Evolutionary conservation across 495 filamentous ascomycete species (phyloP), one percentile per base, ranked within the genome.

Genomic region (Neurospora sp.): DNA sequence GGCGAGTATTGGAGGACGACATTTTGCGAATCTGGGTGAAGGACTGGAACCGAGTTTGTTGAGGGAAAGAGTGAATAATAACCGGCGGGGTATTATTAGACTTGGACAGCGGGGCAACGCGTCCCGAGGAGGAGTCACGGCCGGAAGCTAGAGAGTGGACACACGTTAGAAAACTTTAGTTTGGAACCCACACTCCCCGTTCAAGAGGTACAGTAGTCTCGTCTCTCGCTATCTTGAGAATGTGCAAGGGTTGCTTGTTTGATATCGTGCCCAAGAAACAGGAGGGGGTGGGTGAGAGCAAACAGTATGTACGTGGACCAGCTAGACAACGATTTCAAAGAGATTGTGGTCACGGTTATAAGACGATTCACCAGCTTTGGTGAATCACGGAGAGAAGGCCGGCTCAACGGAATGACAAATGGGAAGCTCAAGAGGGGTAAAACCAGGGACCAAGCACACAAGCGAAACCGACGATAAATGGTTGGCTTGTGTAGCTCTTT

Each of bases 1-100:
- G 88, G 74, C 86, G 86, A 14, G 72, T 41, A 75, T 74, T 42
- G 69, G 81, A 70, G 74, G 78, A 78, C 69, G 79, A 77, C 80
- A 83, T 82, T 69, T 72, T 79, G 78, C 77, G 79, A 44, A 62
- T 66, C 62, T 81, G 77, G 54, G 72, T 41, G 20, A 73, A 72
- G n/a, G 79, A 72, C 41, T 23, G 71, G 40, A 70, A 35, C 12
- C 54, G 54, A 62, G 27, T 31, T 48, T 70, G 10, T 18, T 69
- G 69, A 48, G 40, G 14, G 39, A 39, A 37, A 70, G 73, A 59
- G 59, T 42, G 73, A 14, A 11, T 14, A 14, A 11, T 14, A n/a
- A 69, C 39, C 59, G 59, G 72, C 69, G 77, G 71, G 75, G 73
- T 77, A 70, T 72, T 41, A 42, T 46, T 39, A 71, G 74, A 71